phyloP scores from a whole-genome alignment of 805 yeast genomes.

The Kuraishia floccosa region DNA sequence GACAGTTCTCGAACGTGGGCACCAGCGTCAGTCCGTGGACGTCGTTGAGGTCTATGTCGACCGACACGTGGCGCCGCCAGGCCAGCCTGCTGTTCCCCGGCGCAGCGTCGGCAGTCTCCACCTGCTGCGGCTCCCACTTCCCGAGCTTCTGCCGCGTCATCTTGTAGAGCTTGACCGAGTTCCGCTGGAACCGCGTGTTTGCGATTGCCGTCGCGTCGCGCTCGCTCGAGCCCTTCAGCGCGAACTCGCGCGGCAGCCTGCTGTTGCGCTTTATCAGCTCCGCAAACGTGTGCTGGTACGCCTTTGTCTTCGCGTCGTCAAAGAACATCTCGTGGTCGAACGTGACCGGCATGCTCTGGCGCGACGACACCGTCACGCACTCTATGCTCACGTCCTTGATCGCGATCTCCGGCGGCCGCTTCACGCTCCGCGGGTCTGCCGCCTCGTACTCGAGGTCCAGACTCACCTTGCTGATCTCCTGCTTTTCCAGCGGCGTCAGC shows the following conservation, averaged over 20 bases:
- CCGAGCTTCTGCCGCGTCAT: background rate
- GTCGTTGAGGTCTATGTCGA: slow-evolving; percentile 1
- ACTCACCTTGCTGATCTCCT: slow-evolving; percentile 2
- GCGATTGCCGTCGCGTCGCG: background rate
- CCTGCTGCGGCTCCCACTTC: background rate
- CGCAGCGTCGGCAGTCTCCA: background rate
- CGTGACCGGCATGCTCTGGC: background rate
- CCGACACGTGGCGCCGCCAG: background rate
- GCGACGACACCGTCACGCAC: background rate
- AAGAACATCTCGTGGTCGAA: background rate
- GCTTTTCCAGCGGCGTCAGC: slow-evolving; percentile 4
- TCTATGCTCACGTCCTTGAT: background rate
- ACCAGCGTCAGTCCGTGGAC: slow-evolving; percentile 27
- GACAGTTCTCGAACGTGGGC: slow-evolving; percentile 56
- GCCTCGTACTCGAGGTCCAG: slow-evolving; percentile 3
- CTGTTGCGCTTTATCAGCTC: background rate
- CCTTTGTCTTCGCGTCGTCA: background rate
- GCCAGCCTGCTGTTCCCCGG: background rate
- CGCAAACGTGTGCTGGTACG: background rate
- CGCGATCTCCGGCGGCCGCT: slow-evolving; percentile 1
- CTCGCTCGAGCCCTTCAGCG: background rate
- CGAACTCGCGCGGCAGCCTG: background rate
- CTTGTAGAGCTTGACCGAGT: background rate
- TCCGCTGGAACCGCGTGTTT: background rate
- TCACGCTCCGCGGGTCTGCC: background rate